Evolutionary conservation across 305 asterid species (phyloP), one percentile per base, ranked within the genome.

Genomic region (Stenogyne calaminthoides): DNA sequence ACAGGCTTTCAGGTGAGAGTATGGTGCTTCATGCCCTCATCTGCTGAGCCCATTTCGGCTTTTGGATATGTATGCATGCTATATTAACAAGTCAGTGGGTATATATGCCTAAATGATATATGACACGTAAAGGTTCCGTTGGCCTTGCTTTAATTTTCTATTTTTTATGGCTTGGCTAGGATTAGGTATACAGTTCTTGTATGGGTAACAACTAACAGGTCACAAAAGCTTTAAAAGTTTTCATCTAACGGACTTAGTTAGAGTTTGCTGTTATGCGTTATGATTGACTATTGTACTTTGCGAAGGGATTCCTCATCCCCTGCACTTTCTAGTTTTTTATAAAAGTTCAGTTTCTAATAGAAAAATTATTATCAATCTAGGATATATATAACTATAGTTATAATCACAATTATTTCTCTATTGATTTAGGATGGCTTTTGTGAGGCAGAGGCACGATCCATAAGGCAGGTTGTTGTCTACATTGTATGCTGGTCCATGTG

Each of bases 61-160:
- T 63, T 51, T 29, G 46, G 58, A 9, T 46, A 70, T 72, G 54
- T 42, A 44, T 73, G 46, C 58, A 19, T 20, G 36, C 42, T 49
- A 18, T 19, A 29, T 49, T 34, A 47, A 34, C 68, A 44, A 74
- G 49, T 42, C 37, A 10, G 34, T 27, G 46, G 44, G 44, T 65
- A n/a, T 47, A 36, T 56, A 56, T 15, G 51, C 66, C 39, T 34
- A 18, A 16, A 14, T 32, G 61, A 67, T 27, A 12, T 47, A 58
- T 67, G 34, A 57, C 47, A 19, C 32, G 39, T 10, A 27, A 67
- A 46, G 39, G 15, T 22, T 25, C 36, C 55, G 40, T 60, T 60
- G 61, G n/a, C 62, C 44, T 58, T 49, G n/a, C n/a, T n/a, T n/a
- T n/a, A n/a, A n/a, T n/a, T n/a, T n/a, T n/a, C n/a, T n/a, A n/a